Base-by-base conservation (phyloP, 306 rosid species). In the Cucumis cinereus region DNA sequence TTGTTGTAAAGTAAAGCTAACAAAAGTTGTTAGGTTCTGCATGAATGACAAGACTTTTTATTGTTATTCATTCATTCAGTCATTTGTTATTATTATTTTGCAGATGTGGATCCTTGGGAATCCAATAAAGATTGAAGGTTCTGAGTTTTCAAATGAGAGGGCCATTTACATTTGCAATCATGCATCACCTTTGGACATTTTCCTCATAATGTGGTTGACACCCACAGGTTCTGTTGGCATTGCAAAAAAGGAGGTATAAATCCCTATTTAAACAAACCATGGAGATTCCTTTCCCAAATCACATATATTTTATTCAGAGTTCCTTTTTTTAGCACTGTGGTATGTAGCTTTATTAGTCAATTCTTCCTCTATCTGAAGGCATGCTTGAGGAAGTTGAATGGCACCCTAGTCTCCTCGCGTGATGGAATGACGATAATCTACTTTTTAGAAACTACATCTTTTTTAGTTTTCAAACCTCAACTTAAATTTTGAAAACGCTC, bases 31-130 rank as follows among this genome's bases (percentile, higher is more conserved):
- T 62, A 30, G 68, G n/a, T 59, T 59, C 66, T 73, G 16, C 12
- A 11, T 74, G 62, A 49, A 52, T 82, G 79, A 76, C 61, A 69
- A 80, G 59, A 16, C 70, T 49, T 78, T 12, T 10, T n/a, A 58
- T 58, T 23, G 19, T 23, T 12, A 10, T 23, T 11, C 16, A 23
- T 58, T 22, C 63, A 57, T 4, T 57, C 6, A 10, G 20, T 56
- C 6, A n/a, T 55, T 20, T 6, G 3, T 52, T 52, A 52, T 52
- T 55, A 20, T 55, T 55, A 55, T 79, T 77, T 81, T 79, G 85
- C 82, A 87, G 93, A 81, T 87, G 86, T 85, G 87, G 93, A 89
- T 89, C 78, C 88, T 85, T 64, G 93, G 93, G 49, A 87, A 85
- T 79, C 89, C 88, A 75, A 64, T 87, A 75, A 84, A 83, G 59